Base-by-base conservation (phyloP, 352 stramenopile species). In the Phytophthora pisi region DNA sequence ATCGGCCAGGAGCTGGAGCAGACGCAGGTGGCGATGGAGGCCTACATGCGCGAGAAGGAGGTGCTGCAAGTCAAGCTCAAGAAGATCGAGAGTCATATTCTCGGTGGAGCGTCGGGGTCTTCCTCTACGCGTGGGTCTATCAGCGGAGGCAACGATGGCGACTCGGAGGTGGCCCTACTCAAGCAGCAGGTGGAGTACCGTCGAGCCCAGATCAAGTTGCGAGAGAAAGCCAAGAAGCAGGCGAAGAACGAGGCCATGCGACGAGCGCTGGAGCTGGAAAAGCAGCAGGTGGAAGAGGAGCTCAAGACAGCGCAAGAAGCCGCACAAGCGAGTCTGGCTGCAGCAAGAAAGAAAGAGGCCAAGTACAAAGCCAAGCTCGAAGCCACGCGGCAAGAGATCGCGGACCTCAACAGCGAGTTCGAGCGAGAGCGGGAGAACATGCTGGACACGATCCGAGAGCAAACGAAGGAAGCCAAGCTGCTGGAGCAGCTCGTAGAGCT, bases 391-490 rank as follows among this genome's bases (percentile, higher is more conserved):
- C 84, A 93, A 43, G 91, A 97, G 53, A 88, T 97, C n/a, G 71
- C 77, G 3, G 91, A 96, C 52, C 68, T 97, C 5, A 85, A 86
- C 50, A 83, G 79, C 26, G 91, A 97, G 57, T 95, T 96, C 63
- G 85, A 95, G 63, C 84, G 81, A 10, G 91, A 97, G 70, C 85
- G 89, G 0, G 86, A 96, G 51, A 91, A 86, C 31, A 64, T 96
- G 47, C 66, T 96, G 31, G 91, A 97, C 58, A 96, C 84, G 7
- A 92, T 97, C 34, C 87, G 90, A n/a, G 89, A 96, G 47, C 88
- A 96, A 46, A 96, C 90, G 2, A 92, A 91, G 58, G 91, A 97
- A 64, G 78, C 84, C 26, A 95, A 96, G 64, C 68, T 97, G 23
- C 68, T 96, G 34, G 88, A 97, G 64, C 88, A 97, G 51, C 82